A percentile compares a stretch with the other conserved stretches of the same genome.
These are phyloP conservation scores for Cutaneotrichosporon cutaneum DNA, from an alignment of 1,284 basidiomycete species.

Conservation along the genomic window DNA sequence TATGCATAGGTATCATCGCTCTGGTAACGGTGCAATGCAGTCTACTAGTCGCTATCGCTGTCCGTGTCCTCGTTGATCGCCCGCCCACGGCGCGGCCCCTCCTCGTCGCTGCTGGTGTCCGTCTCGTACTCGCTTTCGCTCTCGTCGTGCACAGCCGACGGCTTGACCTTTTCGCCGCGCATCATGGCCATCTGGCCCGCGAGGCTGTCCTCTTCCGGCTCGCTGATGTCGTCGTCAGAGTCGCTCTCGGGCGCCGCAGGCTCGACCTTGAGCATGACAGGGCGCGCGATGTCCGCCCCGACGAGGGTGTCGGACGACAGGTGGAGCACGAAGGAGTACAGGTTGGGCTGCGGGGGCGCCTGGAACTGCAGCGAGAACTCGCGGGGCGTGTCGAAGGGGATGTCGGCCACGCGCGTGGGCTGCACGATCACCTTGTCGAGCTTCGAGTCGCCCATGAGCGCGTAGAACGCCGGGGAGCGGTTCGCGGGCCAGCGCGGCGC, in stretches of 20 bases:
- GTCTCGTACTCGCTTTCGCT: conserved; percentile 54
- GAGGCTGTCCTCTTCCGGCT: conserved; percentile 89
- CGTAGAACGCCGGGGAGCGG: conserved; percentile 85
- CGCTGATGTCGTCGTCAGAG: conserved; percentile 81
- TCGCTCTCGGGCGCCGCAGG: conserved; percentile 63
- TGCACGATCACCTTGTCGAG: conserved; percentile 85
- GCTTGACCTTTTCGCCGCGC: conserved; percentile 87
- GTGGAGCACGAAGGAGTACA: conserved; percentile 87
- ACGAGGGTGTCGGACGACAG: conserved; percentile 84
- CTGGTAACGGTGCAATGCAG: conserved; percentile 4
- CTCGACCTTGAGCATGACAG: conserved; percentile 78
- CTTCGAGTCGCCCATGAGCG: conserved; percentile 88
- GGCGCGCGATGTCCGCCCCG: conserved; percentile 71
- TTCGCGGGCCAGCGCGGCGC: conserved; percentile 88
- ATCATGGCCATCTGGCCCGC: conserved; percentile 99
- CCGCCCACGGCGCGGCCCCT: conserved; percentile 35
- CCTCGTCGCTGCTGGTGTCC: conserved; percentile 57
- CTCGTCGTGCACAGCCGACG: conserved; percentile 53
- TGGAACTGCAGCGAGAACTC: conserved; percentile 92
- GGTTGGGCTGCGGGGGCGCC: conserved; percentile 77
- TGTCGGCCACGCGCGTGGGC: conserved; percentile 77
- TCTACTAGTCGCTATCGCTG: conserved; percentile 14
- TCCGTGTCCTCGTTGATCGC: conserved; percentile 54
- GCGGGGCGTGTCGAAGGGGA: conserved; percentile 74
- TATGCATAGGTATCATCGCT: conserved; percentile 6